phyloP scores from a whole-genome alignment of 768 basidiomycete species.

The Tubosaeta brunneosetosa region DNA sequence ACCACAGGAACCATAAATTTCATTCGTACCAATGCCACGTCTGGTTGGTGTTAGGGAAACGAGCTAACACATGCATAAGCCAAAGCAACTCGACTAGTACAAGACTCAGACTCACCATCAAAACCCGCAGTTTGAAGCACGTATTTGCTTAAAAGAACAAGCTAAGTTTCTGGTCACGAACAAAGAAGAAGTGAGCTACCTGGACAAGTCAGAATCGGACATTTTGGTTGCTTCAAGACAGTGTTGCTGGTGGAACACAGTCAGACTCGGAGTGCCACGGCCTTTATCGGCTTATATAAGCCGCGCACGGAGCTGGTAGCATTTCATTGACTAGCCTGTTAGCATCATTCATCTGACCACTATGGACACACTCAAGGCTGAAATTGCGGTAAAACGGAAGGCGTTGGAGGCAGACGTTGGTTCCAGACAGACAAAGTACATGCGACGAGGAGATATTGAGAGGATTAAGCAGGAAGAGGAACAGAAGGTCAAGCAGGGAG shows the following conservation, averaged over 20 bases:
- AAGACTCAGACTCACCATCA: slow-evolving; percentile 54
- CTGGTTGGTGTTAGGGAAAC: slow-evolving; percentile 91
- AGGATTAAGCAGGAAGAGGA: slow-evolving; percentile 49
- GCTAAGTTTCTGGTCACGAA: slow-evolving; percentile 11
- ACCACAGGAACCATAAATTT: not conserved
- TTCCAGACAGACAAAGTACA: slow-evolving; percentile 73
- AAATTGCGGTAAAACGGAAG: slow-evolving; percentile 87
- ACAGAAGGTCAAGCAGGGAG: slow-evolving; percentile 28
- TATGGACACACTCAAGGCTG: slow-evolving; percentile 91
- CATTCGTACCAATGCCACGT: slow-evolving; percentile 85
- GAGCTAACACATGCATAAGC: slow-evolving; percentile 46
- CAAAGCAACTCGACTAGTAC: not conserved
- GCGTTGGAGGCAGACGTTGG: slow-evolving; percentile 46
- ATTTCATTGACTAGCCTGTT: too few relatives aligned
- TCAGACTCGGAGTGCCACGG: slow-evolving; percentile 26
- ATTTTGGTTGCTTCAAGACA: slow-evolving; percentile 39
- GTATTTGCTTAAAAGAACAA: slow-evolving; percentile 56
- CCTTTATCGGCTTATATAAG: slow-evolving; percentile 35
- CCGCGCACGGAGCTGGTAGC: not conserved
- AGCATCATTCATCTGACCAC: not conserved
- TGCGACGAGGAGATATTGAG: slow-evolving; percentile 89
- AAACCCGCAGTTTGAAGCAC: slow-evolving; percentile 93
- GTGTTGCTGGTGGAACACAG: slow-evolving; percentile 24
- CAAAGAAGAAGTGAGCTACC: slow-evolving; percentile 33
- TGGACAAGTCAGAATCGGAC: slow-evolving; percentile 58